A percentile compares a stretch with the other conserved stretches of the same genome.
Conservation (phyloP, 768 basidiomycete species). For the Leccinellum albellum region DNA sequence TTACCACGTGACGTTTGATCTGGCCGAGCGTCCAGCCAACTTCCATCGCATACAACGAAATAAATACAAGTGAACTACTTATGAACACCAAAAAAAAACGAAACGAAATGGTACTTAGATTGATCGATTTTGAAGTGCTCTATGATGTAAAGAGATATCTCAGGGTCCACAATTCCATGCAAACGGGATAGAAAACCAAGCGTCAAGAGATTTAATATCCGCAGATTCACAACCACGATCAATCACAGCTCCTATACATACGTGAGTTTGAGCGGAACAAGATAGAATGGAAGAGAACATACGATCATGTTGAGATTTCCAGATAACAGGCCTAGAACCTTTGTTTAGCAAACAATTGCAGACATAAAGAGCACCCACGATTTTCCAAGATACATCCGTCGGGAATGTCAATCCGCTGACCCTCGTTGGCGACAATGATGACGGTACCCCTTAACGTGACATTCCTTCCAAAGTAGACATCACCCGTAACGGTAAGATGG, state of each 20-base stretch:
- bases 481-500: constrained; percentile 69
- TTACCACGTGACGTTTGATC: neutral
- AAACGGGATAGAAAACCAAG: constrained; percentile 6
- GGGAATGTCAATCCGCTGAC: constrained; percentile 69
- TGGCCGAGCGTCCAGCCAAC: neutral
- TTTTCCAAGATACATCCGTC: constrained; percentile 73
- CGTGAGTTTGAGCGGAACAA: neutral
- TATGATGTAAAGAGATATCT: constrained; percentile 5
- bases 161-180: constrained; percentile 21
- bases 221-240: neutral
- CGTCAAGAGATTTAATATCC: constrained; percentile 5
- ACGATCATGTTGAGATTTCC: constrained; percentile 76
- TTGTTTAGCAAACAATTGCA: constrained; percentile 9
- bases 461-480: constrained; percentile 64
- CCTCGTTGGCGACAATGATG: constrained; percentile 76
- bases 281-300: constrained; percentile 19
- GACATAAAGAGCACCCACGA: constrained; percentile 35
- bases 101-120: neutral
- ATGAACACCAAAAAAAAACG: constrained; percentile 2
- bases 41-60: neutral
- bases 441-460: constrained; percentile 64
- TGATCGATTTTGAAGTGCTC: constrained; percentile 9
- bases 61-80: neutral
- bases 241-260: constrained; percentile 30
- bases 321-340: constrained; percentile 53